Conservation (phyloP, 331 rosid genomes). For the Pyrus hybrid region DNA sequence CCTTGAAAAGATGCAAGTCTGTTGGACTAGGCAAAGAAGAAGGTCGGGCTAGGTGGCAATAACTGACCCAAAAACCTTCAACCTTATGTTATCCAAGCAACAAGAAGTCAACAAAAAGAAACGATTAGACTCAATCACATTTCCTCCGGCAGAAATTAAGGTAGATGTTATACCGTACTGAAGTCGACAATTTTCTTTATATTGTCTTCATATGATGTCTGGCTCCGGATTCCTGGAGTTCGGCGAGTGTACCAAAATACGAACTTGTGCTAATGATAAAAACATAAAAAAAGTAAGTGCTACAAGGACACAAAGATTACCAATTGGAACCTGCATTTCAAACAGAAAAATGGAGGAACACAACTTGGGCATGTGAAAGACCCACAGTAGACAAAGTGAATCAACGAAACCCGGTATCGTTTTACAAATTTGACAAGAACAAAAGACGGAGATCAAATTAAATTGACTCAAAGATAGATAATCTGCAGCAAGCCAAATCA, state of each 20-base stretch:
- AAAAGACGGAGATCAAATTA: neutral
- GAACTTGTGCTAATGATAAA: slow-evolving; percentile 49
- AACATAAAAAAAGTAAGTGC: neutral
- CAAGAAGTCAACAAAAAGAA: neutral
- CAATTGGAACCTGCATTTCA: neutral
- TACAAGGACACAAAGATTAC: neutral
- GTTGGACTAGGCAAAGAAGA: slow-evolving; percentile 86
- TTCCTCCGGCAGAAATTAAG: neutral
- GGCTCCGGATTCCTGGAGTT: slow-evolving; percentile 73
- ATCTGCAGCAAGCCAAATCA: neutral
- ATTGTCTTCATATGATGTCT: slow-evolving; percentile 82
- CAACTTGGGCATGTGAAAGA: neutral
- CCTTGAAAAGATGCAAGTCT: slow-evolving; percentile 89
- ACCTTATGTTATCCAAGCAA: slow-evolving; percentile 31
- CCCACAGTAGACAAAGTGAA: neutral
- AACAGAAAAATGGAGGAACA: neutral
- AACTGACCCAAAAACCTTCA: slow-evolving; percentile 90
- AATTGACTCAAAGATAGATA: neutral
- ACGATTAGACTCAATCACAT: neutral
- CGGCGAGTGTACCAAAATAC: slow-evolving; percentile 95
- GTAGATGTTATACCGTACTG: slow-evolving; percentile 55
- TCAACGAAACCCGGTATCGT: neutral
- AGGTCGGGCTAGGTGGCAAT: slow-evolving; percentile 88
- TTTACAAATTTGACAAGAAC: neutral
- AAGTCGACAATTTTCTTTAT: slow-evolving; percentile 85